A percentile compares a stretch with the other conserved stretches of the same genome.
Evolutionary conservation across 129 eudicot genomes (phyloP).

Genomic region (Solidago caesia): DNA sequence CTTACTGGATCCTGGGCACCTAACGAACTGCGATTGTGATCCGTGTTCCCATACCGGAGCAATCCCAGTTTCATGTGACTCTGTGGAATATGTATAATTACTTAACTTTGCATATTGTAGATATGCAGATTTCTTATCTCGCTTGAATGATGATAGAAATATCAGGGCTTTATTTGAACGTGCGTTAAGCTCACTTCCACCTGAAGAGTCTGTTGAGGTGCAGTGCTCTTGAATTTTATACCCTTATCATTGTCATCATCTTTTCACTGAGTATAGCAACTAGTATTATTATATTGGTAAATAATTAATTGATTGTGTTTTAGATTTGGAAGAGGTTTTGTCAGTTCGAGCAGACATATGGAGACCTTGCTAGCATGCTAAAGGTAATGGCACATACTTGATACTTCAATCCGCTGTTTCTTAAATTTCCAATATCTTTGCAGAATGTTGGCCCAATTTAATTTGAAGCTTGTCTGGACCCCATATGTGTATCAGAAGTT

Average conservation of each 20-base stretch:
- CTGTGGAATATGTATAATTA: constrained; percentile 9
- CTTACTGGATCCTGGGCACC: no score
- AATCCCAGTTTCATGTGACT: no score
- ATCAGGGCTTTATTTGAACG: constrained; percentile 97
- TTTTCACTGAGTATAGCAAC: background rate
- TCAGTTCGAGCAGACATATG: constrained; percentile 94
- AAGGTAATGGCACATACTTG: constrained; percentile 51
- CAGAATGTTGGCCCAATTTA: background rate
- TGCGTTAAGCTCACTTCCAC: constrained; percentile 88
- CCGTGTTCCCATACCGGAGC: no score
- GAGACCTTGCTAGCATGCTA: constrained; percentile 96
- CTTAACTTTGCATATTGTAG: constrained; percentile 44
- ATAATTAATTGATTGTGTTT: constrained; percentile 17
- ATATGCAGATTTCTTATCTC: constrained; percentile 90
- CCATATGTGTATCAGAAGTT: background rate
- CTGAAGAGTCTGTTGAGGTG: constrained; percentile 95
- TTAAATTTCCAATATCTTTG: background rate
- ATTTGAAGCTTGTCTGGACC: constrained; percentile 10
- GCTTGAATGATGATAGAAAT: constrained; percentile 94
- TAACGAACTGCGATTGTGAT: no score
- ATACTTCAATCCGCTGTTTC: background rate
- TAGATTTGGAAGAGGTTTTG: constrained; percentile 94
- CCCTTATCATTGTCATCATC: background rate
- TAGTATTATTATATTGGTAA: background rate
- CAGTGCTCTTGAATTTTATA: constrained; percentile 9